These are phyloP conservation scores for Chytriomyces sp. DNA, from an alignment of 192 early-diverging fungal species.

Conservation along the genomic window DNA sequence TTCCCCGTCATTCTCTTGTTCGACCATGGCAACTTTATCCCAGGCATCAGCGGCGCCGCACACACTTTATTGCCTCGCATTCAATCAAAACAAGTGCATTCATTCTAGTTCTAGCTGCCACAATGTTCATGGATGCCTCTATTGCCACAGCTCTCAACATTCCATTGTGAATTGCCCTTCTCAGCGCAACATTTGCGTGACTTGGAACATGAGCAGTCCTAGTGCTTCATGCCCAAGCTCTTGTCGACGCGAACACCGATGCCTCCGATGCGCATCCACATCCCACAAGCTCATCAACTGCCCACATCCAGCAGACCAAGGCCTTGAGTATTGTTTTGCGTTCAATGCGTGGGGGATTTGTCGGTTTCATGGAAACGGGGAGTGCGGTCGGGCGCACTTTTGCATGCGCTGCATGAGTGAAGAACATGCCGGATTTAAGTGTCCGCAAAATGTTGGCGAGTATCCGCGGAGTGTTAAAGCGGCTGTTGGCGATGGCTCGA, in stretches of 20 bases:
- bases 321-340: constrained; percentile 39
- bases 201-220: constrained; percentile 34
- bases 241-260: constrained; percentile 23
- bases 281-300: constrained; percentile 31
- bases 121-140: background rate
- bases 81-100: constrained; percentile 1
- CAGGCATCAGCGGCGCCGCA: background rate
- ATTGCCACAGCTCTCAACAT: background rate
- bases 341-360: constrained; percentile 40
- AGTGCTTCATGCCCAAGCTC: constrained; percentile 14
- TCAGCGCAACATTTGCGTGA: constrained; percentile 33
- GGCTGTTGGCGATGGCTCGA: background rate
- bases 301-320: constrained; percentile 34
- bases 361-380: constrained; percentile 28
- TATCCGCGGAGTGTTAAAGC: background rate
- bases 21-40: background rate
- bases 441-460: constrained; percentile 30
- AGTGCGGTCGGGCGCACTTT: constrained; percentile 32
- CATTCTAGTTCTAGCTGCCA: background rate
- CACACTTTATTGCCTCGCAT: background rate
- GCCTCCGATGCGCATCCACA: constrained; percentile 16
- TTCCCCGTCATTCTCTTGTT: no score
- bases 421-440: constrained; percentile 29
- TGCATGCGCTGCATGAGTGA: constrained; percentile 40
- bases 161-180: constrained; percentile 9